These are phyloP conservation scores for Epichloe uncinata DNA, from an alignment of 2,329 filamentous ascomycete genomes.

Conservation along the genomic window DNA sequence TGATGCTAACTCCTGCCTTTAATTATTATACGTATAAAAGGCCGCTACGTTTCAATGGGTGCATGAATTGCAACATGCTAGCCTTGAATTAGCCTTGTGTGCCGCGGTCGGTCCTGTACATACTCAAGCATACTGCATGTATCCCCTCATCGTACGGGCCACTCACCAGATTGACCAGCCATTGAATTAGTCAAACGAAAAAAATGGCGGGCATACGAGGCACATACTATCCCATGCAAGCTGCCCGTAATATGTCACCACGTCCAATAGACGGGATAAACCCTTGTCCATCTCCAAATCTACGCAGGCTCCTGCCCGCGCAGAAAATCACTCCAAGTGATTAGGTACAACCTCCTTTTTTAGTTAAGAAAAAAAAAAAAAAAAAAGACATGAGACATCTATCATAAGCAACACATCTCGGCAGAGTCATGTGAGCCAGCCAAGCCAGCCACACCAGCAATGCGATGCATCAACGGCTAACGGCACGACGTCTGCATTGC, in stretches of 20 bases:
- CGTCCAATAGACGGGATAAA: neutral
- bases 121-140: neutral
- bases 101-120: slow-evolving; percentile 5
- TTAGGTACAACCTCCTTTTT: neutral
- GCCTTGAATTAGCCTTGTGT: neutral
- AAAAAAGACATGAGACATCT: neutral
- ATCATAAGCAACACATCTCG: neutral
- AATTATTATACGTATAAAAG: slow-evolving; percentile 12
- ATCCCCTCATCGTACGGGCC: slow-evolving; percentile 1
- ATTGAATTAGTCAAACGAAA: neutral
- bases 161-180: neutral
- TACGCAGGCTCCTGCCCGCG: neutral
- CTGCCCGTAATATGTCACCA: neutral
- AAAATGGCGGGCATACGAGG: neutral
- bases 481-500: neutral
- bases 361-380: neutral
- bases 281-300: neutral
- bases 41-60: slow-evolving; percentile 15
- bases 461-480: no score
- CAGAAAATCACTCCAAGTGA: neutral
- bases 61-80: neutral
- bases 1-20: slow-evolving; percentile 6
- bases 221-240: neutral
- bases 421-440: slow-evolving; percentile 2
- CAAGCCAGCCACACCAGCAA: neutral